Conservation (phyloP, 1,139 yeast genomes). For the Lodderomyces metapsilosis region DNA sequence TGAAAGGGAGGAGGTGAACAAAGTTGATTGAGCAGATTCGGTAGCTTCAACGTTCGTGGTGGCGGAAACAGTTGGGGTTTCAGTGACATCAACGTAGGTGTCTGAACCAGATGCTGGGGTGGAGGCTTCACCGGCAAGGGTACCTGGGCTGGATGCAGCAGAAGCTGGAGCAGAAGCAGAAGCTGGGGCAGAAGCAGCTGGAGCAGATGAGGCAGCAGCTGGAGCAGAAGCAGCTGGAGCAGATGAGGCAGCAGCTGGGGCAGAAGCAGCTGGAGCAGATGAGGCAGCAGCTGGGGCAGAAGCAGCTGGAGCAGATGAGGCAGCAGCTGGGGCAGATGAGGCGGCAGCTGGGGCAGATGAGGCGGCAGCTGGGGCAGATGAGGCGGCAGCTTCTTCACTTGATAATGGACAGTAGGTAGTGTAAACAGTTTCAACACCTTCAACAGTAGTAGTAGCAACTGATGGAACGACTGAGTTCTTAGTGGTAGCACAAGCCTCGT, state of each 20-base stretch:
- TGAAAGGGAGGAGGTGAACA: slow-evolving; percentile 22
- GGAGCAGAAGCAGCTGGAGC: slow-evolving; percentile 22
- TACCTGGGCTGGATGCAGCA: slow-evolving; percentile 23
- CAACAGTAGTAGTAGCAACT: slow-evolving; percentile 40
- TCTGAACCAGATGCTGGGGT: slow-evolving; percentile 20
- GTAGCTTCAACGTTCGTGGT: slow-evolving; percentile 17
- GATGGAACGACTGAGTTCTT: slow-evolving; percentile 23
- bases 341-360: slow-evolving; percentile 15
- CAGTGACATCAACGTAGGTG: slow-evolving; percentile 26
- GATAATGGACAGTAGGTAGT: slow-evolving; percentile 50
- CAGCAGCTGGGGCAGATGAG: slow-evolving; percentile 20
- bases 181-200: slow-evolving; percentile 18
- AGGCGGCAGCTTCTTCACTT: slow-evolving; percentile 16
- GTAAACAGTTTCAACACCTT: slow-evolving; percentile 44
- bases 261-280: slow-evolving; percentile 28
- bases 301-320: slow-evolving; percentile 19
- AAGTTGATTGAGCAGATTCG: slow-evolving; percentile 29
- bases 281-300: slow-evolving; percentile 38
- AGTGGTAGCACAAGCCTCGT: slow-evolving; percentile 32
- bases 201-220: slow-evolving; percentile 24
- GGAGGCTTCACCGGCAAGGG: slow-evolving; percentile 16
- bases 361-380: slow-evolving; percentile 20
- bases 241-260: slow-evolving; percentile 20
- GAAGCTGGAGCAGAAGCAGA: slow-evolving; percentile 23
- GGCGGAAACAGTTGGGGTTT: slow-evolving; percentile 21